phyloP scores from a whole-genome alignment of 2,329 filamentous ascomycete genomes.

The Fusarium nurragi region DNA sequence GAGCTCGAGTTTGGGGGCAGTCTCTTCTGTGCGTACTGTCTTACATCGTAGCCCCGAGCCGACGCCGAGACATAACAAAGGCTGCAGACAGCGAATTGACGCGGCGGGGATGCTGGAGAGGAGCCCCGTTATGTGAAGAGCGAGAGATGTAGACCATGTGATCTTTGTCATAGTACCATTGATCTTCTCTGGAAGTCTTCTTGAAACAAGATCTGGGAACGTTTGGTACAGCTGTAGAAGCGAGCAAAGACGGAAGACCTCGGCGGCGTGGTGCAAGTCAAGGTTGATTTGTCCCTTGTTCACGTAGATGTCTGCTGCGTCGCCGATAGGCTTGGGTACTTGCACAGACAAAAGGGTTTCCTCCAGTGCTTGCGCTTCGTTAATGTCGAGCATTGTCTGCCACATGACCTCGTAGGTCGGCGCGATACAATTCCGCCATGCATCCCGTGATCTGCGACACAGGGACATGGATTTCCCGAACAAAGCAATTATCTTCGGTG shows the following conservation, averaged over 20 bases:
- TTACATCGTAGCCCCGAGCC: slow-evolving; percentile 20
- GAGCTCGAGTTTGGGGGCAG: neutral
- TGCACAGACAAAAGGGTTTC: slow-evolving; percentile 29
- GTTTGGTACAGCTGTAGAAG: slow-evolving; percentile 54
- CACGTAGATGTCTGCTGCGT: neutral
- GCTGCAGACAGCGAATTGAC: slow-evolving; percentile 24
- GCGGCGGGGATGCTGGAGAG: slow-evolving; percentile 8
- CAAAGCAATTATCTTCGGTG: slow-evolving; percentile 29
- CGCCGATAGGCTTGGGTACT: slow-evolving; percentile 15
- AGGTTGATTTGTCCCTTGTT: slow-evolving; percentile 4
- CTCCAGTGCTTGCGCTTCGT: slow-evolving; percentile 30
- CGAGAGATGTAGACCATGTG: slow-evolving; percentile 29
- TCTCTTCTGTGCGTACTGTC: slow-evolving; percentile 7
- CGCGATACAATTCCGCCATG: slow-evolving; percentile 29
- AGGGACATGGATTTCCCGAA: slow-evolving; percentile 37
- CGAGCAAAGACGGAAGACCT: slow-evolving; percentile 51
- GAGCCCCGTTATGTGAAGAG: slow-evolving; percentile 19
- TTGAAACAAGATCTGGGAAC: slow-evolving; percentile 48
- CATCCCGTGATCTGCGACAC: slow-evolving; percentile 32
- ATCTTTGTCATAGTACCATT: slow-evolving; percentile 9
- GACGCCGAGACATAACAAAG: slow-evolving; percentile 21
- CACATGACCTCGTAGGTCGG: slow-evolving; percentile 36
- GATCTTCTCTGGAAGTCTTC: slow-evolving; percentile 41
- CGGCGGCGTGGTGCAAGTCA: slow-evolving; percentile 49
- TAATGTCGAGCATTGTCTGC: slow-evolving; percentile 35